Evolutionary conservation across 805 yeast genomes (phyloP).

Genomic region (Kodamaea laetipori): DNA sequence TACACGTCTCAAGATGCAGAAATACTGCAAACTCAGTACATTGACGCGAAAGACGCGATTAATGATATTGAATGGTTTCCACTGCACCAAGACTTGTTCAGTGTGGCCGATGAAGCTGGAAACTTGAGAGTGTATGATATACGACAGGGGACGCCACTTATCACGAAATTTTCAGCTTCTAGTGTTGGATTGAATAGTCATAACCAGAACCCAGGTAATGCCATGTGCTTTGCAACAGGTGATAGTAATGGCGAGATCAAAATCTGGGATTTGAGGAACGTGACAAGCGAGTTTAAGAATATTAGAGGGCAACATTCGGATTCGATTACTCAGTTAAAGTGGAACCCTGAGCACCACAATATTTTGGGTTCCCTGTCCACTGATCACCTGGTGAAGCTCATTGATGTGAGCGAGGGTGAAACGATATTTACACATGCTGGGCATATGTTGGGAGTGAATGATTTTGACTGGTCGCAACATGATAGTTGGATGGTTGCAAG

Average conservation of each 20-base stretch:
- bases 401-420: slow-evolving; percentile 48
- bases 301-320: slow-evolving; percentile 38
- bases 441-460: slow-evolving; percentile 84
- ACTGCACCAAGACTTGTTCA: slow-evolving; percentile 60
- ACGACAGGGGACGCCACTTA: slow-evolving; percentile 31
- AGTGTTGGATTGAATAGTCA: slow-evolving; percentile 56
- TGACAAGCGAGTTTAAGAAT: slow-evolving; percentile 5
- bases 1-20: slow-evolving; percentile 15
- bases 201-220: slow-evolving; percentile 59
- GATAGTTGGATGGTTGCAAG: slow-evolving; percentile 72
- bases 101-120: slow-evolving; percentile 68
- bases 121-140: slow-evolving; percentile 54
- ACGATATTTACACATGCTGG: slow-evolving; percentile 76
- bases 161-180: slow-evolving; percentile 6
- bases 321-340: slow-evolving; percentile 64
- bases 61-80: slow-evolving; percentile 76
- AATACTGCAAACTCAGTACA: slow-evolving; percentile 3
- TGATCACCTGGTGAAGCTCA: slow-evolving; percentile 62
- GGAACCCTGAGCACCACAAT: slow-evolving; percentile 63
- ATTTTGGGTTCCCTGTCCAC: slow-evolving; percentile 67
- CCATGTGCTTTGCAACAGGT: slow-evolving; percentile 66
- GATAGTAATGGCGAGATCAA: slow-evolving; percentile 56
- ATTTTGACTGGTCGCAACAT: slow-evolving; percentile 77
- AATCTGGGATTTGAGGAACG: slow-evolving; percentile 66
- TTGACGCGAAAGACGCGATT: slow-evolving; percentile 45